Percentiles rank a stretch among this genome's conserved stretches.
Evolutionary conservation across 805 yeast genomes (phyloP).

Genomic region (Sugiyamaella americana): DNA sequence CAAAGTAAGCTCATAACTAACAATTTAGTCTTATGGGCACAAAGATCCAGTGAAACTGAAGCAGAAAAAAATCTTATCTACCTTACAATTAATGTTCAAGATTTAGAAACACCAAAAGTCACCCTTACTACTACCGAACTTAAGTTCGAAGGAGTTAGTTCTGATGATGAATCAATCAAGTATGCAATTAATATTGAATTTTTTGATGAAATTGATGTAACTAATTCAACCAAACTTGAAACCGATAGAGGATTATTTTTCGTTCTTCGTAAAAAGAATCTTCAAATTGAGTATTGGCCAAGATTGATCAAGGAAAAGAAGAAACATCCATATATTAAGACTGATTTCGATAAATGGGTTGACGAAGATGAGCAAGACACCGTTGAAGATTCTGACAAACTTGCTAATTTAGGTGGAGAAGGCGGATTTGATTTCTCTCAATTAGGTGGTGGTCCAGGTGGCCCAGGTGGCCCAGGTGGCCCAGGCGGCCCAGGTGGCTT

Average conservation of each 20-base stretch:
- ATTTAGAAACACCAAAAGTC: constrained; percentile 57
- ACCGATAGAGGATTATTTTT: constrained; percentile 62
- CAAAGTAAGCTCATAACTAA: not conserved
- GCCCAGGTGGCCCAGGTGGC: constrained; percentile 34
- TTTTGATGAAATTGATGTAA: constrained; percentile 66
- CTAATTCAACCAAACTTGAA: constrained; percentile 49
- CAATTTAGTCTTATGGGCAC: constrained; percentile 69
- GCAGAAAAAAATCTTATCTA: constrained; percentile 67
- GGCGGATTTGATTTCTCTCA: constrained; percentile 36
- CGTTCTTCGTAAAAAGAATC: constrained; percentile 62
- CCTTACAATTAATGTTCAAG: constrained; percentile 68
- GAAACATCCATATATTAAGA: constrained; percentile 73
- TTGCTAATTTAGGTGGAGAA: constrained; percentile 34
- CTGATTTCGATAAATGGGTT: constrained; percentile 97
- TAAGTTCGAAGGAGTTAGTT: constrained; percentile 47
- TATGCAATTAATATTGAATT: constrained; percentile 71
- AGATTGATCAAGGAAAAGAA: constrained; percentile 82
- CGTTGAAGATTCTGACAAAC: constrained; percentile 42
- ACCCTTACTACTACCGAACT: constrained; percentile 53
- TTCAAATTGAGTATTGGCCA: constrained; percentile 85
- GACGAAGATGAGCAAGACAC: constrained; percentile 95
- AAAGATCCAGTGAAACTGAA: constrained; percentile 76
- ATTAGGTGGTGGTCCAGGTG: constrained; percentile 32
- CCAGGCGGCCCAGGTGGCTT: constrained; percentile 32
- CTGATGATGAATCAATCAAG: constrained; percentile 33